Base-by-base conservation (phyloP, 2,329 filamentous ascomycete species). In the Beauveria rudraprayagi region DNA sequence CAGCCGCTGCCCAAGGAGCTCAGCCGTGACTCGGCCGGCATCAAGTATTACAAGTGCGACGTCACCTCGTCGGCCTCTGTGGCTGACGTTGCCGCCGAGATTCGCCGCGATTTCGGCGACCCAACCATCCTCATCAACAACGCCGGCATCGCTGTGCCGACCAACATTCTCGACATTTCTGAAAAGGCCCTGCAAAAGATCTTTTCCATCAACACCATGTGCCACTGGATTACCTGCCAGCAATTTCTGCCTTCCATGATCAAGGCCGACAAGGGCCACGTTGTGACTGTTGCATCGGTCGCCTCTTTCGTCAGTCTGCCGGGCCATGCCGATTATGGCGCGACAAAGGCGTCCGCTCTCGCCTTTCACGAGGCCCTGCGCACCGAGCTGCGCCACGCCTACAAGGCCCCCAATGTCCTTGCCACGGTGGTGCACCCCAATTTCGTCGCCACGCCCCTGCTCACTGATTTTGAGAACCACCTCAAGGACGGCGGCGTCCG, bases 111-210 rank as follows among this genome's bases (percentile, higher is more conserved):
- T 2, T 73, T 88, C 51, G 86, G 86, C 60, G 67, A 80, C 56
- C 87, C 87, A 0, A 88, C 85, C 0, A 76, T 90, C 64, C 77
- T 90, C 2, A 83, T 88, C 75, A 87, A 88, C 76, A 88, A 88
- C 67, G 86, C 86, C 5, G 86, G 85, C 63, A 78, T 86, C 40
- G 80, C 78, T 14, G 78, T 77, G 61, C 82, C 81, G 61, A 79
- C 80, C 62, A 78, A 77, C 16, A 80, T 90, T 66, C 77, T 89
- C 54, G 75, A 79, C 46, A 71, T 77, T 17, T 77, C 78, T 0
- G 80, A 84, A 62, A 75, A 74, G 24, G 79, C 83, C 64, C 76
- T 87, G 63, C 78, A 80, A 22, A 81, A 83, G 63, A 85, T 84
- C 60, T 87, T 89, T 69, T 81, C 83, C 62, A 83, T 90, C 65